Conservation (phyloP, 352 stramenopile genomes). For the Globisporangium paddicum region DNA sequence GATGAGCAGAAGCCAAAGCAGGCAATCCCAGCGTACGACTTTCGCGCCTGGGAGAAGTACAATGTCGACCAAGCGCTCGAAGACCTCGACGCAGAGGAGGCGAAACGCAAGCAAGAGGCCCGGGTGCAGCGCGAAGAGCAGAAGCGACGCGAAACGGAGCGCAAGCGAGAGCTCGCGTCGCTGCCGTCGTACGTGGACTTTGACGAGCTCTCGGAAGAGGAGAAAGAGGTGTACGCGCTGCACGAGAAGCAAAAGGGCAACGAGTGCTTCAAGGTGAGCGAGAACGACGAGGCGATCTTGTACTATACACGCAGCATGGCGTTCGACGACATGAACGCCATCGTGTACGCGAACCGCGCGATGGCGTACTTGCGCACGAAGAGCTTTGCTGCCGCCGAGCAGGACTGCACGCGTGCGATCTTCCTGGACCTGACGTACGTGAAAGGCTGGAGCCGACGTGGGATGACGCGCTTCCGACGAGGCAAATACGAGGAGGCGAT, state of each 20-base stretch:
- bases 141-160: slow-evolving; percentile 31
- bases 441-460: slow-evolving; percentile 85
- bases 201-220: slow-evolving; percentile 38
- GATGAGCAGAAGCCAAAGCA: slow-evolving; percentile 22
- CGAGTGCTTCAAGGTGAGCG: slow-evolving; percentile 84
- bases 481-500: slow-evolving; percentile 85
- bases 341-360: slow-evolving; percentile 87
- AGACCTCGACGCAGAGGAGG: slow-evolving; percentile 60
- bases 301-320: slow-evolving; percentile 90
- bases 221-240: slow-evolving; percentile 49
- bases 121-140: slow-evolving; percentile 26
- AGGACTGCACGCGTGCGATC: slow-evolving; percentile 80
- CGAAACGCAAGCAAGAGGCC: slow-evolving; percentile 30
- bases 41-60: slow-evolving; percentile 90
- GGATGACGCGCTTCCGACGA: slow-evolving; percentile 83
- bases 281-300: slow-evolving; percentile 80
- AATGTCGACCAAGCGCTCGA: slow-evolving; percentile 79
- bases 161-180: slow-evolving; percentile 52
- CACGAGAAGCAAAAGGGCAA: slow-evolving; percentile 94
- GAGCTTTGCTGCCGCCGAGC: slow-evolving; percentile 80
- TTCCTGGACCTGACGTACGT: slow-evolving; percentile 76
- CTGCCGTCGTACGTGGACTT: slow-evolving; percentile 57
- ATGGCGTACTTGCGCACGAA: slow-evolving; percentile 76
- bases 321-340: slow-evolving; percentile 67
- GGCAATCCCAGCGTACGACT: slow-evolving; percentile 86